Conservation (phyloP, 1,284 basidiomycete species). For the Inonotus hispidus region DNA sequence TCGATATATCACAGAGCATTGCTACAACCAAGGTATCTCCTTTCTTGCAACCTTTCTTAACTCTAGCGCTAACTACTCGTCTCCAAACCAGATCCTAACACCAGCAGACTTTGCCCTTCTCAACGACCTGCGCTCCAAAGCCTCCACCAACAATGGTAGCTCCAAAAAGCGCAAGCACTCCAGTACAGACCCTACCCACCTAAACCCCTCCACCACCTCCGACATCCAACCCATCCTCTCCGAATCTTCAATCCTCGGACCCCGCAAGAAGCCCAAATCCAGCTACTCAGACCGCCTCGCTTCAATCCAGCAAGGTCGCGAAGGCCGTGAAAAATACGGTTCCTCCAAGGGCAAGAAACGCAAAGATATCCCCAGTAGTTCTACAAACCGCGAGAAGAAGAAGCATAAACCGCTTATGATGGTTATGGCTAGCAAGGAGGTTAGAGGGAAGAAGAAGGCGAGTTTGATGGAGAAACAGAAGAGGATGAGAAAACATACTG, state of each 20-base stretch:
- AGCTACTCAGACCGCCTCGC: constrained; percentile 95
- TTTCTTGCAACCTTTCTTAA: constrained; percentile 10
- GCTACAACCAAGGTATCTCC: constrained; percentile 71
- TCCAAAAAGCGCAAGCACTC: constrained; percentile 91
- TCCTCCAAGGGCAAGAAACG: constrained; percentile 86
- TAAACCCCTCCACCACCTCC: constrained; percentile 37
- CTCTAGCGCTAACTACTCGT: not conserved
- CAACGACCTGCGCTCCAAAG: constrained; percentile 84
- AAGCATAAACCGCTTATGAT: constrained; percentile 94
- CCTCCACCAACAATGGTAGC: constrained; percentile 48
- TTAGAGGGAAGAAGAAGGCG: constrained; percentile 84
- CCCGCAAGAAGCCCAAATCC: constrained; percentile 90
- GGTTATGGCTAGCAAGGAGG: constrained; percentile 71
- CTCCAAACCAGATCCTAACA: constrained; percentile 75
- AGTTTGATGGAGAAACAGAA: constrained; percentile 83
- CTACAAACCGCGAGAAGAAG: constrained; percentile 87
- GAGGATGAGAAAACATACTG: constrained; percentile 68
- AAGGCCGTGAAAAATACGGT: constrained; percentile 95
- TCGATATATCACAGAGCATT: constrained; percentile 33
- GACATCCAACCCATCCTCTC: constrained; percentile 66
- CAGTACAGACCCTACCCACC: constrained; percentile 33
- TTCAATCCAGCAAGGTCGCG: constrained; percentile 86
- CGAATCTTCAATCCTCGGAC: constrained; percentile 91
- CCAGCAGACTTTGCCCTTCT: constrained; percentile 96
- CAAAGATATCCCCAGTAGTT: constrained; percentile 72